Percentiles rank a stretch among this genome's conserved stretches.
Evolutionary conservation across 192 early-diverging fungal genomes (phyloP).

Genomic region (Coemansia nantahalensis): DNA sequence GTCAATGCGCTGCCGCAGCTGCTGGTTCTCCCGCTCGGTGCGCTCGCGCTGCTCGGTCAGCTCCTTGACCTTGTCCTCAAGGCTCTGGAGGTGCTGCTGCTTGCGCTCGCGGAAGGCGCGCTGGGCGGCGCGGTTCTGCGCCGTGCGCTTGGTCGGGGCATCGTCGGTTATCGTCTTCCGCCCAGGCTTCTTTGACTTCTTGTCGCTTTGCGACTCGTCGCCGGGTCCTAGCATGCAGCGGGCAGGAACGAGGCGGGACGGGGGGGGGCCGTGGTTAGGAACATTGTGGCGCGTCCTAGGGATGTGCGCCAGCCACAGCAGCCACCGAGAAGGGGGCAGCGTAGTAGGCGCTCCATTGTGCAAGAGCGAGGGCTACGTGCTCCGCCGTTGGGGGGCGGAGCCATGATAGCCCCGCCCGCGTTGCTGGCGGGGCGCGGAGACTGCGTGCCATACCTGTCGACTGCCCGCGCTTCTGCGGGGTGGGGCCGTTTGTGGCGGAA

Average conservation of each 20-base stretch:
- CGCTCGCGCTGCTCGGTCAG: conserved; percentile 59
- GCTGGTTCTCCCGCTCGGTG: conserved; percentile 51
- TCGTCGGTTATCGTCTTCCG: conserved; percentile 62
- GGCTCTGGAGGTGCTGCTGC: conserved; percentile 74
- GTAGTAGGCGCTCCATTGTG: too few species aligned
- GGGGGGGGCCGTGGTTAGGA: not conserved
- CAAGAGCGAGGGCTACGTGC: too few species aligned
- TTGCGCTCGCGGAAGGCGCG: conserved; percentile 87
- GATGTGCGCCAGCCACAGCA: too few species aligned
- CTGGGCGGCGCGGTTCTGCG: conserved; percentile 89
- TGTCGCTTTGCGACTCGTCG: conserved; percentile 48
- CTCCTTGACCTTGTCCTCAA: conserved; percentile 71
- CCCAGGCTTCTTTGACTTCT: conserved; percentile 58
- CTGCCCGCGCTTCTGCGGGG: conserved; percentile 28
- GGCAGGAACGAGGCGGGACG: not conserved
- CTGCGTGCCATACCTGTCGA: conserved; percentile 13
- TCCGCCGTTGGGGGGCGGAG: too few species aligned
- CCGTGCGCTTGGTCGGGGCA: conserved; percentile 66
- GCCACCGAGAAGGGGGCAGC: too few species aligned
- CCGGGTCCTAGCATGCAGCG: conserved; percentile 14
- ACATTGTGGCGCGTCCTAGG: too few species aligned
- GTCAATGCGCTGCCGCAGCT: conserved; percentile 35
- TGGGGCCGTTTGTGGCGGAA: conserved; percentile 5
- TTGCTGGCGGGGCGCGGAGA: not conserved
- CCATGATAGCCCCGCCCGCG: too few species aligned